Evolutionary conservation across 2,329 filamentous ascomycete species (phyloP).

Genomic region (Stromatinia cepivora): DNA sequence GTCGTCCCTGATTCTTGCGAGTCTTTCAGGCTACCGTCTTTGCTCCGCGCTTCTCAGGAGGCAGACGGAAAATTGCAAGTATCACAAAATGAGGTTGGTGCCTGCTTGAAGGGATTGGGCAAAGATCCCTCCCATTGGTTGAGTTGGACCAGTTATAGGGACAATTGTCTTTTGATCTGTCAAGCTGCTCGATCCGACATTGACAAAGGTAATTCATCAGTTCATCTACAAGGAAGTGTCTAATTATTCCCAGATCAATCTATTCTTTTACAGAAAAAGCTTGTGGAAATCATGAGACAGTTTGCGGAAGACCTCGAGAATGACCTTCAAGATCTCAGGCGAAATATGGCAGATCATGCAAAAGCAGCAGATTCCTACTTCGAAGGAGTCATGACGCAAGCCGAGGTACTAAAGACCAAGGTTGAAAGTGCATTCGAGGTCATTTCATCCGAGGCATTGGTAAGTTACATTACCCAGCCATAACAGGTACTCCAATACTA

Average conservation of each 20-base stretch:
- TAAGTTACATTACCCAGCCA: neutral
- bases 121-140: constrained; percentile 60
- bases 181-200: constrained; percentile 58
- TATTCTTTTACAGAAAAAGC: constrained; percentile 37
- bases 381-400: constrained; percentile 30
- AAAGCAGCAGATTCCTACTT: constrained; percentile 33
- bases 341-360: constrained; percentile 31
- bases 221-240: constrained; percentile 1
- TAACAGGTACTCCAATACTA: neutral
- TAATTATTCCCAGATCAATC: constrained; percentile 37
- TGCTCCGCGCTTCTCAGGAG: constrained; percentile 43
- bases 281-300: constrained; percentile 36
- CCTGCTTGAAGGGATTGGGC: constrained; percentile 56
- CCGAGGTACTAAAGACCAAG: constrained; percentile 31
- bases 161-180: constrained; percentile 63
- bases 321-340: constrained; percentile 33
- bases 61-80: constrained; percentile 39
- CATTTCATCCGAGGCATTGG: constrained; percentile 29
- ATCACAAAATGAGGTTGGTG: constrained; percentile 43
- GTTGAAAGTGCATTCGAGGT: constrained; percentile 33
- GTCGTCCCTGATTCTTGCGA: constrained; percentile 52
- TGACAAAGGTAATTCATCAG: constrained; percentile 50
- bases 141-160: constrained; percentile 62
- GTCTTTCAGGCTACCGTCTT: constrained; percentile 43
- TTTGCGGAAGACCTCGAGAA: constrained; percentile 33